Evolutionary conservation across 163 green algal species (phyloP), one percentile per base, ranked within the genome.

Genomic region (Scenedesmus sp.): DNA sequence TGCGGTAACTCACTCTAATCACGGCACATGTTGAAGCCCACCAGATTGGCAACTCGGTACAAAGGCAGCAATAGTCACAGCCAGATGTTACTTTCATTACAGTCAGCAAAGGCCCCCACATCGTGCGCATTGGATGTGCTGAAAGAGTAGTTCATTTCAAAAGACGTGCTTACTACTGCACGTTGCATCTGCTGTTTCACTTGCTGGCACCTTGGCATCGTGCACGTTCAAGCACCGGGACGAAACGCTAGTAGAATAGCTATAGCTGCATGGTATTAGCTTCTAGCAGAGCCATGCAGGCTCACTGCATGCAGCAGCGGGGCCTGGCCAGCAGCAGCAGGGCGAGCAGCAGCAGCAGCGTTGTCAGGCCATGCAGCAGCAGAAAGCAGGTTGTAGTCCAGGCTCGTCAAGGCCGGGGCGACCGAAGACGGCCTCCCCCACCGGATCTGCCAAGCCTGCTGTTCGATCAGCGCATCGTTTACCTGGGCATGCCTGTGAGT

Each of bases 381-480:
- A 80, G 79, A 40, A 70, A 53, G 61, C n/a, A n/a, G 24, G 89
- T 90, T 0, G 10, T 85, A 20, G 91, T 94, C 3, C 80, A 93
- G 49, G 94, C 94, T 1, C 70, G 94, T 6, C 42, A 80, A 61
- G 73, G 90, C 37, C 83, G 91, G 16, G 93, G 93, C 76, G 94
- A 95, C 51, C 84, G 94, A 44, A 72, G 94, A 16, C 92, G 93
- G 65, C 94, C 94, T n/a, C 98, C 98, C 24, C 98, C 98, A 7
- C 98, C 98, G 0, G 98, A 99, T 93, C 94, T 99, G 85, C 98
- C 98, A 0, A 99, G 96, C 0, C 92, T 99, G 61, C 94, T 99
- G 49, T 97, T 99, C 43, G 97, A 99, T 93, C 96, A 96, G 88
- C 94, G 98, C n/a, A 99, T 99, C 88, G 95, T 98, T 0, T 99